Evolutionary conservation across 2,329 filamentous ascomycete species (phyloP).

Genomic region (Stagonosporopsis rhizophila): DNA sequence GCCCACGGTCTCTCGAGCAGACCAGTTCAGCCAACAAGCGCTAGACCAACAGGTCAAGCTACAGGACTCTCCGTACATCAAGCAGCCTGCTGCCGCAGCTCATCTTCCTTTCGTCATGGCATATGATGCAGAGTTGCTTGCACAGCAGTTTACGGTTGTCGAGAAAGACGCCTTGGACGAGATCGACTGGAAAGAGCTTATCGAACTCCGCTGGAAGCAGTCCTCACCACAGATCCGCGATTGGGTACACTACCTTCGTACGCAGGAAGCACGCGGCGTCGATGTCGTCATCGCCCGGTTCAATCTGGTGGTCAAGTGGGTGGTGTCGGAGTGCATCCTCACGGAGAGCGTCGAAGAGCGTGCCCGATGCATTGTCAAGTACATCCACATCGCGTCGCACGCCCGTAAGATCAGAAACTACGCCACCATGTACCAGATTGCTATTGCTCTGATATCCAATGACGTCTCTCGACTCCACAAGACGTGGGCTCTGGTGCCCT

Average conservation of each 20-base stretch:
- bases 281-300: constrained; percentile 86
- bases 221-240: constrained; percentile 71
- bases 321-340: constrained; percentile 78
- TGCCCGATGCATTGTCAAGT: constrained; percentile 78
- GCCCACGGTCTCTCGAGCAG: constrained; percentile 38
- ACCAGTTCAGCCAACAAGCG: constrained; percentile 32
- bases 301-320: constrained; percentile 90
- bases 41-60: constrained; percentile 29
- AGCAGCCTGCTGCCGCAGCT: constrained; percentile 25
- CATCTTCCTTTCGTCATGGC: constrained; percentile 83
- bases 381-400: constrained; percentile 80
- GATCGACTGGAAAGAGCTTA: constrained; percentile 86
- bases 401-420: constrained; percentile 81
- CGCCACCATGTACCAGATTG: constrained; percentile 81
- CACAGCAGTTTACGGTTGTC: constrained; percentile 84
- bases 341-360: constrained; percentile 76
- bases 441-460: constrained; percentile 76
- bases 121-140: constrained; percentile 79
- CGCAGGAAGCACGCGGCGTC: constrained; percentile 75
- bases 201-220: constrained; percentile 84
- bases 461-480: constrained; percentile 71
- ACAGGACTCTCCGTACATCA: constrained; percentile 33
- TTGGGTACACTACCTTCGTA: constrained; percentile 82
- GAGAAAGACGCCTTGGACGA: constrained; percentile 87
- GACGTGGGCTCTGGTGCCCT: constrained; percentile 76